phyloP scores from a whole-genome alignment of 768 basidiomycete genomes.

The Chalciporus chontae region DNA sequence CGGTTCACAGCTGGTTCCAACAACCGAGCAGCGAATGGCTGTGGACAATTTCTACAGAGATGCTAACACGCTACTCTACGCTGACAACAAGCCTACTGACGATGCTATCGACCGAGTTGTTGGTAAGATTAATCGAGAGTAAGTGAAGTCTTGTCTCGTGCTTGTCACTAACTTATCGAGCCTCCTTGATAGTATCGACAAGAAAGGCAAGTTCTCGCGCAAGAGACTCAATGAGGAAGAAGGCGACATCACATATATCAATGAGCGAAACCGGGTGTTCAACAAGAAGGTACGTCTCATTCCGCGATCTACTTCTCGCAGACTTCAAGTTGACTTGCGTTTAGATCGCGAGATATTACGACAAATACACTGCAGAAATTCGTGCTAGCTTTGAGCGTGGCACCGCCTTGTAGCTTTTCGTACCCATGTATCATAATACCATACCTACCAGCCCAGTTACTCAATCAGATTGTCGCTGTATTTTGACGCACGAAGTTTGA shows the following conservation, averaged over 20 bases:
- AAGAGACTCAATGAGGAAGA: constrained; percentile 90
- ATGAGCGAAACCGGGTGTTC: constrained; percentile 96
- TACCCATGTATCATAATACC: constrained; percentile 4
- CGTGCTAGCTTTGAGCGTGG: constrained; percentile 97
- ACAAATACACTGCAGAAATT: constrained; percentile 96
- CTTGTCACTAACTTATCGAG: neutral
- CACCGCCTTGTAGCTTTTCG: constrained; percentile 66
- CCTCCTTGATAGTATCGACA: constrained; percentile 62
- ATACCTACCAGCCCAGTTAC: constrained; percentile 4
- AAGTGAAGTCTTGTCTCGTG: constrained; percentile 33
- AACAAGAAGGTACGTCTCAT: constrained; percentile 78
- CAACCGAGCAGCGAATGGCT: constrained; percentile 61
- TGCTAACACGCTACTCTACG: constrained; percentile 89
- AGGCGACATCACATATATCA: constrained; percentile 98
- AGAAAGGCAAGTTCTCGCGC: constrained; percentile 85
- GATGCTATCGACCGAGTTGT: constrained; percentile 94
- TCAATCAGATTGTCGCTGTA: neutral
- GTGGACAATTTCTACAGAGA: constrained; percentile 88
- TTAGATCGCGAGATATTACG: constrained; percentile 91
- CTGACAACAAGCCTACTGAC: constrained; percentile 91
- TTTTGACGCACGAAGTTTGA: too few species aligned
- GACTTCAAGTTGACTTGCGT: neutral
- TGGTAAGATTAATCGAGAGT: constrained; percentile 91
- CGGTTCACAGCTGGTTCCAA: constrained; percentile 43
- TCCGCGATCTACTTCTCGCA: neutral